Evolutionary conservation across 2,329 filamentous ascomycete species (phyloP), one percentile per base, ranked within the genome.

Genomic region (Hirsutella rhossiliensis): DNA sequence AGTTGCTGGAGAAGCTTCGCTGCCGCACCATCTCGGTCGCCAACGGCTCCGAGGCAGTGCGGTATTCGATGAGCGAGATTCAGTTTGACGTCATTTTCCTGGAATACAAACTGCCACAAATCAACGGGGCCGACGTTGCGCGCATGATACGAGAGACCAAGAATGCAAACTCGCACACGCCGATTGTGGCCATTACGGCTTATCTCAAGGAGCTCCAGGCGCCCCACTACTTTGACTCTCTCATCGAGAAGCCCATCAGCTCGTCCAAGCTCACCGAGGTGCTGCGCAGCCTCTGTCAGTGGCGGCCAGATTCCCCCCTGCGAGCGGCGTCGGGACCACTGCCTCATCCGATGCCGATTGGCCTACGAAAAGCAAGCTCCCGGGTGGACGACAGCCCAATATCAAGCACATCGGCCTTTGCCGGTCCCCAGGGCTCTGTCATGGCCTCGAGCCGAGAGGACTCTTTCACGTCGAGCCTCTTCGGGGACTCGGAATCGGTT

Each of bases 71-170:
- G 72, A 90, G 90, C 57, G 90, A 97, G 59, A 90, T 98, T 59
- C 94, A 97, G 58, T 98, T 97, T 58, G 92, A 98, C 63, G 87
- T 96, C 54, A 96, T 98, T 60, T 92, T 98, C 71, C 90, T 95
- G 63, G 92, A 98, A 64, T 96, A 88, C 67, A 94, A 90, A 60
- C 71, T 98, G 39, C 90, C 92, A 11, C 87, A 94, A 57, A 88
- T 97, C 57, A 97, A 88, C 54, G 92, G 92, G 20, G 85, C 87
- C 12, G 92, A 98, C 59, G 87, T 98, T 45, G 90, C 92, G 42
- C 84, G 92, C 30, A 98, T 98, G 92, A 88, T 98, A 52, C 82
- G 92, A 40, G 90, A 97, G 59, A 96, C 90, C 1, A 92, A 90
- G 67, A 96, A 96, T 60, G 80, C 87, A 46, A 98, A 98, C 59